A percentile compares a stretch with the other conserved stretches of the same genome.
Evolutionary conservation across 768 basidiomycete species (phyloP).

Genomic region (Lepiota subincarnata): DNA sequence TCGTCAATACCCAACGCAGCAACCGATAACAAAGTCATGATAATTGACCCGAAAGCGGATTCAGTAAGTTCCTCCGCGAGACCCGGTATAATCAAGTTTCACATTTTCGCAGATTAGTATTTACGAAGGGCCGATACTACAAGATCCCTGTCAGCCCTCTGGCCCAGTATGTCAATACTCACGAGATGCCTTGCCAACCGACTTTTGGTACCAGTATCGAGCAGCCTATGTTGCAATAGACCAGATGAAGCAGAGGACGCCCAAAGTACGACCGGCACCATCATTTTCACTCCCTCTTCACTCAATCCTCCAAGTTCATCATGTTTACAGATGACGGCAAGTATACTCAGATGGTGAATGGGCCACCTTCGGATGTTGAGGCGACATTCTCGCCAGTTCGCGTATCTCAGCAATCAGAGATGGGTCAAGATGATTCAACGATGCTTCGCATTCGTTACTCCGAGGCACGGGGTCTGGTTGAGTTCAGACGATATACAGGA

Average conservation of each 20-base stretch:
- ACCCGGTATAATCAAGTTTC: conserved; percentile 4
- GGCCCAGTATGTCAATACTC: conserved; percentile 35
- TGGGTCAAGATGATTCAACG: conserved; percentile 4
- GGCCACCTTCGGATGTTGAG: conserved; percentile 45
- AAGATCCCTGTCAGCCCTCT: conserved; percentile 43
- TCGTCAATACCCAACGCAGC: background rate
- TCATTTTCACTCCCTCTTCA: background rate
- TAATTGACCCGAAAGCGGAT: conserved; percentile 3
- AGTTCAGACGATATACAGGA: conserved; percentile 25
- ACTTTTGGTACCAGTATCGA: conserved; percentile 43
- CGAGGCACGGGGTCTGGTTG: conserved; percentile 28
- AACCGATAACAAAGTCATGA: background rate
- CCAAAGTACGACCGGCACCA: conserved; percentile 32
- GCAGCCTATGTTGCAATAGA: conserved; percentile 41
- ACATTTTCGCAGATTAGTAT: conserved; percentile 33
- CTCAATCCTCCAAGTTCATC: conserved; percentile 31
- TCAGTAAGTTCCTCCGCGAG: background rate
- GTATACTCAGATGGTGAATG: conserved; percentile 51
- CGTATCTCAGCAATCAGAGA: background rate
- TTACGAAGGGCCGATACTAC: conserved; percentile 46
- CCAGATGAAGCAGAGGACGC: conserved; percentile 49
- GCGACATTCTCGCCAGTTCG: conserved; percentile 24
- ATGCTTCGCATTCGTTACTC: conserved; percentile 35
- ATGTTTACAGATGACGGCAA: conserved; percentile 34
- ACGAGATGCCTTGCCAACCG: conserved; percentile 33